Percentiles rank a stretch among this genome's conserved stretches.
Evolutionary conservation across 352 stramenopile genomes (phyloP).

Genomic region (Globisporangium carolinianum): DNA sequence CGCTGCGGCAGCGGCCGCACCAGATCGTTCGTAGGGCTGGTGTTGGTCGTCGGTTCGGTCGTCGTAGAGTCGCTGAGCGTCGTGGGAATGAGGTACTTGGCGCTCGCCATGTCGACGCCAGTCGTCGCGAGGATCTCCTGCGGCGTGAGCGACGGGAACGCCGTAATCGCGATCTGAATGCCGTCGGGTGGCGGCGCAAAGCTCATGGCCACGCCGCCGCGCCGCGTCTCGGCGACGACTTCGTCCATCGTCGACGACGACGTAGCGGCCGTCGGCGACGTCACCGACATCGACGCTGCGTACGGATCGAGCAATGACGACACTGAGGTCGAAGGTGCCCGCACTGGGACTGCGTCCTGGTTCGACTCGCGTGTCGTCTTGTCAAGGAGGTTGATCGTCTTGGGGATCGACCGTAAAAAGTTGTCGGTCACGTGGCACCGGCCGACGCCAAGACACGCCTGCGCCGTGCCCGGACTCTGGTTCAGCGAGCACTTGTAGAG

Average conservation of each 20-base stretch:
- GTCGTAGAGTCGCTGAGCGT: slow-evolving; percentile 19
- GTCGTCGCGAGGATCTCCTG: slow-evolving; percentile 52
- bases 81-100: slow-evolving; percentile 74
- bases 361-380: slow-evolving; percentile 33
- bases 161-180: slow-evolving; percentile 46
- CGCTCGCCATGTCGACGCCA: slow-evolving; percentile 62
- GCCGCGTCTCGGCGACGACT: slow-evolving; percentile 9
- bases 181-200: slow-evolving; percentile 12
- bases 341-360: slow-evolving; percentile 3
- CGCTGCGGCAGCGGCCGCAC: neutral
- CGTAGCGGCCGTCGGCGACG: neutral
- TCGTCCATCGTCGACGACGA: slow-evolving; percentile 1
- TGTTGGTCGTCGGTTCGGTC: too few relatives aligned
- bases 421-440: slow-evolving; percentile 49
- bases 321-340: neutral
- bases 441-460: slow-evolving; percentile 43
- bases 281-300: neutral
- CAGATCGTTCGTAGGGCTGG: slow-evolving; percentile 15
- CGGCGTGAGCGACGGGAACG: slow-evolving; percentile 36
- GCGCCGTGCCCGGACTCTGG: slow-evolving; percentile 31
- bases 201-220: slow-evolving; percentile 9
- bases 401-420: slow-evolving; percentile 32
- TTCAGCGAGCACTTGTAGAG: slow-evolving; percentile 48
- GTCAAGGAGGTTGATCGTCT: slow-evolving; percentile 40
- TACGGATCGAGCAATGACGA: slow-evolving; percentile 5